Base-by-base conservation (phyloP, 2,329 filamentous ascomycete genomes). In the Xylaria sp. region DNA sequence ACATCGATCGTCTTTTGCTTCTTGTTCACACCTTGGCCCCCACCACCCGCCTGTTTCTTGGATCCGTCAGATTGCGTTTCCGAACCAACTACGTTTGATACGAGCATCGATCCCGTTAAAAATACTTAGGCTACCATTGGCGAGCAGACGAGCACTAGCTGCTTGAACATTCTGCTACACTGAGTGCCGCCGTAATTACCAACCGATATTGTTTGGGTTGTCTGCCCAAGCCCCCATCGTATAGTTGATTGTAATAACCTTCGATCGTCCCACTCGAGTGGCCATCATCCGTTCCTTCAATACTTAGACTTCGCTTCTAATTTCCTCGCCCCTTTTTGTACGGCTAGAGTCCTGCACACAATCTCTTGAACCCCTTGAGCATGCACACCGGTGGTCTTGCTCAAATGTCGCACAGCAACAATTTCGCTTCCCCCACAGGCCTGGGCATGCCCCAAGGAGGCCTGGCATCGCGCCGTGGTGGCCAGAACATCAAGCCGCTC, bases 301-400 rank as follows among this genome's bases (percentile, higher is more conserved):
- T 72, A 60, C 48, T 57, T 71, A 70, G 67, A 69, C 47, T 72
- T 72, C 64, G 64, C 63, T 70, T 70, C 69, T 72, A 70, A 70
- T 63, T 63, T 58, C 35, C 61, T 64, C 68, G 68, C 66, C 63
- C 62, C 60, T 58, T 63, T 8, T 55, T 61, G 68, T 54, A 55
- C 58, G 58, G 44, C 41, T 25, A 35, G 56, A 68, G 54, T 62
- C 64, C 54, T 57, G 58, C 60, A 66, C 62, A 62, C 67, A 66
- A 63, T 52, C 62, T 65, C 58, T 64, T 56, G 49, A 49, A 54
- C 48, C 65, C 56, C 70, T 74, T 80, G 81, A 84, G 80, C 78
- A 70, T 96, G 90, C 90, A 97, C 94, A 89, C 94, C 87, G 94
- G 94, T 86, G 92, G 93, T 95, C 92, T 97, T 84, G 90, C 93